A percentile compares a stretch with the other conserved stretches of the same genome.
phyloP scores from a whole-genome alignment of 1,284 basidiomycete genomes.

The Apiotrichum montevideense region DNA sequence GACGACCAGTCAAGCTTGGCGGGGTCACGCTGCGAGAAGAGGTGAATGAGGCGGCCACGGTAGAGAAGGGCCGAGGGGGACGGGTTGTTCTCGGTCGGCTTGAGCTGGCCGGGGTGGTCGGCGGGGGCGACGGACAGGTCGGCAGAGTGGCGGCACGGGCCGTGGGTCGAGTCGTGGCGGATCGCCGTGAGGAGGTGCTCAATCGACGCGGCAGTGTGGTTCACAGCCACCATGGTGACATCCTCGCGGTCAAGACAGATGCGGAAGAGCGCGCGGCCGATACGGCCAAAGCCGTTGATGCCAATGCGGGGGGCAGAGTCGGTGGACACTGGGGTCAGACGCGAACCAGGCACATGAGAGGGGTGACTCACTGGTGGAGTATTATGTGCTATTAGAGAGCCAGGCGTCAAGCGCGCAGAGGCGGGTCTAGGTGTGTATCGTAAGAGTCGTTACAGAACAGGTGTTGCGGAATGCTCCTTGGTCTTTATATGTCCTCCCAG shows the following conservation, averaged over 20 bases:
- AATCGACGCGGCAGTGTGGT: conserved; percentile 46
- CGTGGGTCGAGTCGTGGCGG: conserved; percentile 48
- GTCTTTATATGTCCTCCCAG: background rate
- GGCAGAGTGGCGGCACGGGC: conserved; percentile 22
- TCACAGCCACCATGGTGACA: conserved; percentile 43
- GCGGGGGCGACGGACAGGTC: conserved; percentile 34
- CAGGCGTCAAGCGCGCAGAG: too few species aligned
- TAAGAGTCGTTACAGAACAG: too few species aligned
- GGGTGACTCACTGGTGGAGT: conserved; percentile 3
- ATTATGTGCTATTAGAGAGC: too few species aligned
- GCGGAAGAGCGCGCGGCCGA: conserved; percentile 38
- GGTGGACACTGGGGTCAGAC: conserved; percentile 6
- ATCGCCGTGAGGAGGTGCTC: conserved; percentile 44
- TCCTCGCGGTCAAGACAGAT: conserved; percentile 29
- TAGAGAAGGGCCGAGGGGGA: conserved; percentile 34
- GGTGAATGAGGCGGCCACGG: conserved; percentile 40
- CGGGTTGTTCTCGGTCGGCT: conserved; percentile 30
- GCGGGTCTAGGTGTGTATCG: too few species aligned
- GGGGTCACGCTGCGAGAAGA: conserved; percentile 45
- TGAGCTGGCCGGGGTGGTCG: conserved; percentile 34
- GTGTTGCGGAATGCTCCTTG: background rate
- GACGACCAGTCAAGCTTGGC: conserved; percentile 40
- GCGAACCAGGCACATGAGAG: background rate
- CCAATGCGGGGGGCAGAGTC: conserved; percentile 30
- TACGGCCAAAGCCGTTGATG: conserved; percentile 49